phyloP scores from a whole-genome alignment of 306 rosid genomes.

The Castanea sativa region DNA sequence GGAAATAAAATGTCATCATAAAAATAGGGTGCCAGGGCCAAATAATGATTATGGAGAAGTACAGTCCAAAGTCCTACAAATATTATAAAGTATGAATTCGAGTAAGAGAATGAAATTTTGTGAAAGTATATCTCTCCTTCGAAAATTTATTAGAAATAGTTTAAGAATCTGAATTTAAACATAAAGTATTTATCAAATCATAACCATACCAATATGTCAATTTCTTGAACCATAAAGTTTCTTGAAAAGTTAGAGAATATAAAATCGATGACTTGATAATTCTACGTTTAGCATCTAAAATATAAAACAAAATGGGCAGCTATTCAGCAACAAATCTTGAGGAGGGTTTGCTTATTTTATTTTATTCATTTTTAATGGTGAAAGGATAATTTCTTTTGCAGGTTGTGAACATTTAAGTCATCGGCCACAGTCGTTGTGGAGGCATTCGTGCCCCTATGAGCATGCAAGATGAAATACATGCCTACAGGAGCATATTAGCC shows the following conservation, averaged over 20 bases:
- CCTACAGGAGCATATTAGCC: neutral
- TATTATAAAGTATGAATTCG: neutral
- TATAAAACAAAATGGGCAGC: neutral
- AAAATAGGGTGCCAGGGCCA: neutral
- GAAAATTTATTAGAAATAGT: neutral
- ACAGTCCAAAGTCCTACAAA: neutral
- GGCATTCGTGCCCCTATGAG: constrained; percentile 97
- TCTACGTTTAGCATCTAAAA: neutral
- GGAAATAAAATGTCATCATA: neutral
- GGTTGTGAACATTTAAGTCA: constrained; percentile 82
- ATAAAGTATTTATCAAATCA: neutral
- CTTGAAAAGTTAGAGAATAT: constrained; percentile 5
- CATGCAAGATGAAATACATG: constrained; percentile 58
- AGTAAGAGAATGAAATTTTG: neutral
- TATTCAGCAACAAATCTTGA: neutral
- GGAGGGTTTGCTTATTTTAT: too few relatives aligned
- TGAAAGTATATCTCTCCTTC: neutral
- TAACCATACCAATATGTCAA: neutral
- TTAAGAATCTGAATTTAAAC: neutral
- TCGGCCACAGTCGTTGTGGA: constrained; percentile 98
- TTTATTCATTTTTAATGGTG: too few relatives aligned
- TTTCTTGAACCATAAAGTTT: neutral
- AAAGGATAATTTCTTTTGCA: constrained; percentile 23
- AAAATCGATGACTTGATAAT: neutral
- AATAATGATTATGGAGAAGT: neutral